Percentiles rank a stretch among this genome's conserved stretches.
Conservation (phyloP, 257 asterid species). For the Solanum commersonii region DNA sequence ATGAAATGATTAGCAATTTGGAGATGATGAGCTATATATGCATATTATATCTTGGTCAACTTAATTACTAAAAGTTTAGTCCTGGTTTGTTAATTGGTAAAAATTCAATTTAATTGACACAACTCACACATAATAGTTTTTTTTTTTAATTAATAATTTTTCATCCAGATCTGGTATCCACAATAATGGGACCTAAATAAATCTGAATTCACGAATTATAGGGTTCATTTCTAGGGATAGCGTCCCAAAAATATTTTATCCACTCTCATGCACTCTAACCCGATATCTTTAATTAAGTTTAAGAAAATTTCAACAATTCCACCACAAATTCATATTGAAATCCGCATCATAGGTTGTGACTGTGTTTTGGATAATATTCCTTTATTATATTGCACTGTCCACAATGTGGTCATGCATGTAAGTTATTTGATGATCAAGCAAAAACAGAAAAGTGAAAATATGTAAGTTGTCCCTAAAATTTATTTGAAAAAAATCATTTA, state of each 20-base stretch:
- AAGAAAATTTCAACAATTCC: background rate
- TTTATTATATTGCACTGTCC: background rate
- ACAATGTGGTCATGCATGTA: background rate
- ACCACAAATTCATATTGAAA: background rate
- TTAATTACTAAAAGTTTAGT: background rate
- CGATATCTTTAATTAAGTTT: background rate
- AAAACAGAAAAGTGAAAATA: background rate
- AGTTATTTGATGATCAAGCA: background rate
- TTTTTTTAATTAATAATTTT: background rate
- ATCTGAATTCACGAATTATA: background rate
- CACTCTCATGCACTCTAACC: background rate
- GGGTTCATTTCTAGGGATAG: background rate
- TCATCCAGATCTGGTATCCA: fast-evolving
- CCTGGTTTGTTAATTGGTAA: background rate
- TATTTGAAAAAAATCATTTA: background rate
- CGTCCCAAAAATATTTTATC: background rate
- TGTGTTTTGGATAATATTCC: background rate
- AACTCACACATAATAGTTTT: background rate
- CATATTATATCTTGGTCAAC: background rate
- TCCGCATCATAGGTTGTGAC: background rate
- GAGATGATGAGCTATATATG: background rate
- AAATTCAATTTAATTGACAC: background rate
- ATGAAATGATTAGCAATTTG: background rate
- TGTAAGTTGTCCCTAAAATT: background rate
- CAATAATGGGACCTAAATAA: background rate